Evolutionary conservation across 2,329 filamentous ascomycete genomes (phyloP).

Genomic region (Stachybotrys echinatus): DNA sequence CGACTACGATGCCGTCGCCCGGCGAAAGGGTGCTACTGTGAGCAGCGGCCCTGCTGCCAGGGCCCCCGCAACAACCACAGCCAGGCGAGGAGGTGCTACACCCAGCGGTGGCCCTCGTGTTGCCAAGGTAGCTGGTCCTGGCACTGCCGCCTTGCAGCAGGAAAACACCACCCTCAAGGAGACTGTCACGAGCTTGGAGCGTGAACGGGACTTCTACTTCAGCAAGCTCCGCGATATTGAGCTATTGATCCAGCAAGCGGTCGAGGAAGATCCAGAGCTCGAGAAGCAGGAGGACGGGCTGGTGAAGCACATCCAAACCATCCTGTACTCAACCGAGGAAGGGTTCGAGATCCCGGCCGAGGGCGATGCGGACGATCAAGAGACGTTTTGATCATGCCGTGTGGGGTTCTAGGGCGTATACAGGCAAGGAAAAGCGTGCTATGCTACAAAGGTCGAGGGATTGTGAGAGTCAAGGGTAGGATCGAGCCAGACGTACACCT

Average conservation of each 20-base stretch:
- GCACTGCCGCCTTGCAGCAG: slow-evolving; percentile 67
- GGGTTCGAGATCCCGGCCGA: slow-evolving; percentile 87
- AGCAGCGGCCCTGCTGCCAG: slow-evolving; percentile 46
- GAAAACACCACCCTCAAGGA: slow-evolving; percentile 91
- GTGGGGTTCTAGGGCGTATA: slow-evolving; percentile 11
- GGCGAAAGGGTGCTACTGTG: slow-evolving; percentile 72
- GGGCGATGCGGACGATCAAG: slow-evolving; percentile 69
- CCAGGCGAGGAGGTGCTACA: slow-evolving; percentile 54
- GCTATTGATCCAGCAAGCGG: slow-evolving; percentile 84
- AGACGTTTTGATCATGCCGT: slow-evolving; percentile 58
- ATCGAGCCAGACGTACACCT: not conserved
- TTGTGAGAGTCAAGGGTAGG: not conserved
- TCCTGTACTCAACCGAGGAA: slow-evolving; percentile 94
- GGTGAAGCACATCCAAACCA: slow-evolving; percentile 92
- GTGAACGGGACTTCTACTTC: slow-evolving; percentile 98
- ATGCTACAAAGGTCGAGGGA: not conserved
- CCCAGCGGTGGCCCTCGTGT: slow-evolving; percentile 51
- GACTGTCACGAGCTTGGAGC: slow-evolving; percentile 88
- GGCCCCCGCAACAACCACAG: slow-evolving; percentile 43
- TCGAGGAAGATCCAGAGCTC: slow-evolving; percentile 86
- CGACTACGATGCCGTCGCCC: slow-evolving; percentile 85
- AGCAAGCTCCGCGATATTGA: slow-evolving; percentile 98
- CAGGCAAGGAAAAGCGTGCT: slow-evolving; percentile 8
- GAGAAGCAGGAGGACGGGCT: slow-evolving; percentile 91
- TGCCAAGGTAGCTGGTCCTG: slow-evolving; percentile 47